Base-by-base conservation (phyloP, 1,284 basidiomycete genomes). In the Ustilago lituana region DNA sequence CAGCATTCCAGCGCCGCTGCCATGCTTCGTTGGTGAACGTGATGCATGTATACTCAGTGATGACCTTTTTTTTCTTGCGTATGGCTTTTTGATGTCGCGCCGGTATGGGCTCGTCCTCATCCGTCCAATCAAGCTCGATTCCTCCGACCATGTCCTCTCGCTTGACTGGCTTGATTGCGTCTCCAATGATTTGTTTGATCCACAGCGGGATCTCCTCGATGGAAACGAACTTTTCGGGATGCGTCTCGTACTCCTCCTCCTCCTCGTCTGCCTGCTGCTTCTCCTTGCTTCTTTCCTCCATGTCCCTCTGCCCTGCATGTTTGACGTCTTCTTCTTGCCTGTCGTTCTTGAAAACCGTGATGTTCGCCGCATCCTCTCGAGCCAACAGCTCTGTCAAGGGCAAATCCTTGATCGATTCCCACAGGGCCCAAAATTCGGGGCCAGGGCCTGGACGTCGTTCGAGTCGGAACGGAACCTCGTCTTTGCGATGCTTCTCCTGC, bases 321-420 rank as follows among this genome's bases (percentile, higher is more conserved):
- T n/a, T 17, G 6, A n/a, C 39, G 12, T 26, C 14, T 11, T 24
- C 24, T 17, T 27, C 29, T 9, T 15, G 39, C 24, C 17, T 27
- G n/a, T 41, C 39, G 24, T 23, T 26, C n/a, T n/a, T n/a, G n/a
- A n/a, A n/a, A 12, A 41, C 24, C 39, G 29, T 27, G 39, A 41
- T 41, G 19, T 26, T n/a, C 12, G 39, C 39, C 23, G 39, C 24
- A n/a, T 26, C 39, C 5, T 39, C 20, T 14, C 24, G 20, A 1
- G 37, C 22, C 37, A 44, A n/a, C 26, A 46, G 11, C 47, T 43
- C 37, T 23, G 5, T 3, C 24, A 36, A 17, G 23, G 27, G 39
- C 7, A 17, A 26, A 14, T 27, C 24, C 24, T n/a, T 26, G 4
- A 27, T 14, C 24, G 14, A 41, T 1, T 22, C 15, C 24, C 24